Conservation (phyloP, 2,329 filamentous ascomycete genomes). For the Colletotrichum theobromicola region DNA sequence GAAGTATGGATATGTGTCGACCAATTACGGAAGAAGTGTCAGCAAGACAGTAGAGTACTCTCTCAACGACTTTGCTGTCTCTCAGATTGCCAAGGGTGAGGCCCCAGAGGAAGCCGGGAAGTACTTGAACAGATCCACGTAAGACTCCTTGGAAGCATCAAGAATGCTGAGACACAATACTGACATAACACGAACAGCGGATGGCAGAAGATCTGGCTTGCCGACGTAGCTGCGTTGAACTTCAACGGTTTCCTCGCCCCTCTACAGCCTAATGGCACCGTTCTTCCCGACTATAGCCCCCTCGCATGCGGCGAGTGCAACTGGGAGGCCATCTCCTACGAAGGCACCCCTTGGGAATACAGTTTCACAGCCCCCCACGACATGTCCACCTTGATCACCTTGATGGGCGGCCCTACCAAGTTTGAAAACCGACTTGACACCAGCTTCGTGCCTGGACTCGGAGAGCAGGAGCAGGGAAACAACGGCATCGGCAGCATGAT, state of each 20-base stretch:
- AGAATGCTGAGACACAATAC: neutral
- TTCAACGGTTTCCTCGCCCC: constrained; percentile 65
- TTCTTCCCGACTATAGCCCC: constrained; percentile 49
- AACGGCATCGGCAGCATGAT: constrained; percentile 47
- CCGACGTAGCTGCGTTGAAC: constrained; percentile 45
- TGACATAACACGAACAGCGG: constrained; percentile 32
- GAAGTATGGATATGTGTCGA: constrained; percentile 59
- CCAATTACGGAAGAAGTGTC: constrained; percentile 55
- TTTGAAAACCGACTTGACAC: constrained; percentile 55
- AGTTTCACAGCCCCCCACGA: constrained; percentile 65
- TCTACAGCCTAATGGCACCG: constrained; percentile 49
- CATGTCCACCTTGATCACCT: constrained; percentile 53
- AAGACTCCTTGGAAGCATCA: neutral
- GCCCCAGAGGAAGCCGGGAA: constrained; percentile 51
- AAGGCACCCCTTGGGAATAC: constrained; percentile 55
- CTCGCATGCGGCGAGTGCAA: constrained; percentile 59
- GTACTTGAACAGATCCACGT: constrained; percentile 56
- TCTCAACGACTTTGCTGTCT: constrained; percentile 62
- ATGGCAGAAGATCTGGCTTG: constrained; percentile 67
- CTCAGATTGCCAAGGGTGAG: constrained; percentile 59
- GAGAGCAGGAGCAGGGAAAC: constrained; percentile 52
- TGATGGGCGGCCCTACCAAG: constrained; percentile 53
- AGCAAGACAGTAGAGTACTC: constrained; percentile 63
- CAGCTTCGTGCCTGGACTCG: constrained; percentile 40
- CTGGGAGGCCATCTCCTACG: constrained; percentile 58